phyloP scores from a whole-genome alignment of 257 asterid genomes.

The Penstemon barbatus region DNA sequence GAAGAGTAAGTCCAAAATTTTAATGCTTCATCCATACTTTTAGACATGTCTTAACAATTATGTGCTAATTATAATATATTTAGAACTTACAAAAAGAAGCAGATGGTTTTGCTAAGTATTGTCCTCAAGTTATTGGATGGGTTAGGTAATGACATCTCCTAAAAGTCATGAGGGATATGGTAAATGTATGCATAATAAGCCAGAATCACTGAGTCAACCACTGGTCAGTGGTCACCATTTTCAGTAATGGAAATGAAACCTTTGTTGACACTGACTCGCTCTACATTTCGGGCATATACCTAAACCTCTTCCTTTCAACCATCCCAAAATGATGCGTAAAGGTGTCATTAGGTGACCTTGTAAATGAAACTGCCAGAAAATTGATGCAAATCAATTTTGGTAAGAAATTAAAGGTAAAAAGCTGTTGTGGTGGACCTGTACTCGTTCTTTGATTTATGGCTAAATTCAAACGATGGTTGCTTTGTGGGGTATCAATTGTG shows the following conservation, averaged over 20 bases:
- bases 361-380: neutral
- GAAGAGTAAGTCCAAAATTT: slow-evolving; percentile 67
- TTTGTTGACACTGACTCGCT: slow-evolving; percentile 7
- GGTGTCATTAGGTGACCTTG: slow-evolving; percentile 13
- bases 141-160: slow-evolving; percentile 1
- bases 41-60: neutral
- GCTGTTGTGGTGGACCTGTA: slow-evolving; percentile 1
- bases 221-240: neutral
- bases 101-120: neutral
- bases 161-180: slow-evolving; percentile 12
- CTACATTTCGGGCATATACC: neutral
- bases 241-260: neutral
- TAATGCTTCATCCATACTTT: slow-evolving; percentile 30
- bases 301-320: slow-evolving; percentile 1
- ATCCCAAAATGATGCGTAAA: slow-evolving; percentile 10
- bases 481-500: neutral
- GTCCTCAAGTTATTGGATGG: neutral
- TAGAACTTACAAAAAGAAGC: neutral
- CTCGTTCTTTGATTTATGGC: slow-evolving; percentile 2
- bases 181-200: slow-evolving; percentile 12
- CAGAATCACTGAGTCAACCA: neutral
- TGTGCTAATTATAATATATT: slow-evolving; percentile 15
- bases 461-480: neutral
- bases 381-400: neutral
- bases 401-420: slow-evolving; percentile 1